Percentiles rank a stretch among this genome's conserved stretches.
phyloP scores from a whole-genome alignment of 805 yeast genomes.

The Cyberlindnera veronae region DNA sequence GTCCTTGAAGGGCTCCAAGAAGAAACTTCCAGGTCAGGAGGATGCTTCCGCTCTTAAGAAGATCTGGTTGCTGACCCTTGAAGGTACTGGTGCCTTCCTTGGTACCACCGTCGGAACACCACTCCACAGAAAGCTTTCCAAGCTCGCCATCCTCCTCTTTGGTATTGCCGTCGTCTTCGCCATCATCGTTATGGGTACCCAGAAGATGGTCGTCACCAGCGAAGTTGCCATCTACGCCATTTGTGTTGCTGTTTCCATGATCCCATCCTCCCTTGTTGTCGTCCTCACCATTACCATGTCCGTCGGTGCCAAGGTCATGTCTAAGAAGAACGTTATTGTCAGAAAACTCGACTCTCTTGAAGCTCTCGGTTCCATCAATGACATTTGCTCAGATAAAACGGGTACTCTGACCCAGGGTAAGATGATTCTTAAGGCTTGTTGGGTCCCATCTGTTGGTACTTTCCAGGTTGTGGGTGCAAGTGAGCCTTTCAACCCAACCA shows the following conservation, averaged over 20 bases:
- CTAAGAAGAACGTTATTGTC: slow-evolving; percentile 65
- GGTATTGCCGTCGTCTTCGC: slow-evolving; percentile 82
- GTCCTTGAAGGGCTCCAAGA: slow-evolving; percentile 45
- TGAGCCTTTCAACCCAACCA: slow-evolving; percentile 62
- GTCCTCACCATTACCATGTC: slow-evolving; percentile 87
- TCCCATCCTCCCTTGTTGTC: slow-evolving; percentile 76
- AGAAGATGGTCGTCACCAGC: slow-evolving; percentile 64
- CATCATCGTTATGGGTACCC: slow-evolving; percentile 82
- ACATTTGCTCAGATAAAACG: slow-evolving; percentile 79
- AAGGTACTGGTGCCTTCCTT: slow-evolving; percentile 61
- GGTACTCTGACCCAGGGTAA: slow-evolving; percentile 81
- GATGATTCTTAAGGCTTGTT: slow-evolving; percentile 67
- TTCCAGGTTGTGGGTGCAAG: slow-evolving; percentile 49
- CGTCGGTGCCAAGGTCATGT: slow-evolving; percentile 70
- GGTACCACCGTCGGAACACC: slow-evolving; percentile 84
- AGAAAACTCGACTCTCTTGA: slow-evolving; percentile 75
- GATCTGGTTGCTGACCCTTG: slow-evolving; percentile 39
- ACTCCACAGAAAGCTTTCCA: slow-evolving; percentile 67
- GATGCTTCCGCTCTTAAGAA: slow-evolving; percentile 38
- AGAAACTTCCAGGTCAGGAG: slow-evolving; percentile 40
- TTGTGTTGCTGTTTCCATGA: slow-evolving; percentile 76
- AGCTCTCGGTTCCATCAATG: slow-evolving; percentile 75
- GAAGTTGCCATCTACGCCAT: slow-evolving; percentile 88
- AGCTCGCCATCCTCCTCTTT: slow-evolving; percentile 71
- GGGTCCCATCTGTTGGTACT: slow-evolving; percentile 65